phyloP scores from a whole-genome alignment of 139 green algal species.

The Spirogloea muscicola region DNA sequence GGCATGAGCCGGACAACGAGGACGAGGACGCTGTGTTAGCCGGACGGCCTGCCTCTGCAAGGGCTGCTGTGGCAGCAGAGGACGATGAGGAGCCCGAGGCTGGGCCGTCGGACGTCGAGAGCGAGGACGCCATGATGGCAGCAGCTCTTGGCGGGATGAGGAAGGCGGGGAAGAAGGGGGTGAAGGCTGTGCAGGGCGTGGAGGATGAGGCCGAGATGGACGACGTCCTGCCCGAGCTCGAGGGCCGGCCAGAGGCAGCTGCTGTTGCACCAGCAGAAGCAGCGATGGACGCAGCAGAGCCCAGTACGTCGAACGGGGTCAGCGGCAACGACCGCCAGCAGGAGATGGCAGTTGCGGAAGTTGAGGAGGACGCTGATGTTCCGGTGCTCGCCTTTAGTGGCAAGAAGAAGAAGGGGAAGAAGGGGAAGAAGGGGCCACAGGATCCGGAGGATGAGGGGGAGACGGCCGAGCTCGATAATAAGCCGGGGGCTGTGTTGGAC shows the following conservation, averaged over 20 bases:
- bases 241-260: background rate
- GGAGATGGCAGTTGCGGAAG: conserved; percentile 7
- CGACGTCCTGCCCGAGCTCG: conserved; percentile 66
- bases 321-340: background rate
- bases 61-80: conserved; percentile 1
- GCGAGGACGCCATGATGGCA: background rate
- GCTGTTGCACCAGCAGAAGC: background rate
- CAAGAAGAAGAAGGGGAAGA: conserved; percentile 59
- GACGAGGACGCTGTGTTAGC: background rate
- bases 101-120: background rate
- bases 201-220: conserved; percentile 65
- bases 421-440: conserved; percentile 10
- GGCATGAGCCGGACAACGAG: background rate
- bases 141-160: background rate
- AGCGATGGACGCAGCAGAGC: background rate
- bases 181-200: conserved; percentile 37
- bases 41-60: background rate
- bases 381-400: background rate
- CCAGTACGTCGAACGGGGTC: background rate
- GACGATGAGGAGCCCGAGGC: conserved; percentile 47
- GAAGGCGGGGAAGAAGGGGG: conserved; percentile 19
- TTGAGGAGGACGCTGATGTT: conserved; percentile 5
- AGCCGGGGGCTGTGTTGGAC: conserved; percentile 48
- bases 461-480: too few relatives aligned
- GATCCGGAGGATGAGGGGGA: conserved; percentile 55